Evolutionary conservation across 352 stramenopile genomes (phyloP).

Genomic region (Phytophthora nicotianae): DNA sequence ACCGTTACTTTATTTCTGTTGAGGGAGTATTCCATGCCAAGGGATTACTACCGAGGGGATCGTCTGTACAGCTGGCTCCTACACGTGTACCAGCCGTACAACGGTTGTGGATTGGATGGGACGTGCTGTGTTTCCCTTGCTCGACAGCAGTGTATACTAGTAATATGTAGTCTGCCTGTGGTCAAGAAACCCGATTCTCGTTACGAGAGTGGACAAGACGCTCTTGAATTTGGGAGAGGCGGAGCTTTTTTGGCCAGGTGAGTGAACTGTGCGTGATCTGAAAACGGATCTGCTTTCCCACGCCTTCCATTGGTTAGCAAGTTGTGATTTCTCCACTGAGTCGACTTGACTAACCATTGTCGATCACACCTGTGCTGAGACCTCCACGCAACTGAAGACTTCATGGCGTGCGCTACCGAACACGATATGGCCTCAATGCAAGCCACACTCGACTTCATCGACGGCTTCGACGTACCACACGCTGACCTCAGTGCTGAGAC

Average conservation of each 20-base stretch:
- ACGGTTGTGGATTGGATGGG: too few species aligned
- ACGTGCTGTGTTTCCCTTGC: too few species aligned
- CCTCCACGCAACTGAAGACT: neutral
- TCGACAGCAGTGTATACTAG: too few species aligned
- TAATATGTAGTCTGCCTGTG: constrained; percentile 6
- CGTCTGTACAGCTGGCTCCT: too few species aligned
- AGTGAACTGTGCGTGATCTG: constrained; percentile 18
- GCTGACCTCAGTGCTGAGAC: neutral
- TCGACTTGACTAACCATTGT: constrained; percentile 1
- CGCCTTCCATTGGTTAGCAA: neutral
- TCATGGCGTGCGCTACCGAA: neutral
- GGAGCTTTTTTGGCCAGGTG: neutral
- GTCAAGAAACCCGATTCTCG: neutral
- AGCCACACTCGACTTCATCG: constrained; percentile 23
- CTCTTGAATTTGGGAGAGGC: constrained; percentile 5
- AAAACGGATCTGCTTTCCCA: constrained; percentile 12
- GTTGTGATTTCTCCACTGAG: constrained; percentile 6
- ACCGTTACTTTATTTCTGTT: too few species aligned
- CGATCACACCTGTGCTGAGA: constrained; percentile 19
- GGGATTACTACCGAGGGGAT: too few species aligned
- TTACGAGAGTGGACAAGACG: neutral
- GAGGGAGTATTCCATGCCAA: too few species aligned
- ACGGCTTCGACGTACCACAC: constrained; percentile 4
- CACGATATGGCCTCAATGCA: constrained; percentile 13
- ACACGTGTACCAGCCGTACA: too few species aligned